Base-by-base conservation (phyloP, 225 moss, liverwort and hornwort species). In the Antitrichia curtipendula region DNA sequence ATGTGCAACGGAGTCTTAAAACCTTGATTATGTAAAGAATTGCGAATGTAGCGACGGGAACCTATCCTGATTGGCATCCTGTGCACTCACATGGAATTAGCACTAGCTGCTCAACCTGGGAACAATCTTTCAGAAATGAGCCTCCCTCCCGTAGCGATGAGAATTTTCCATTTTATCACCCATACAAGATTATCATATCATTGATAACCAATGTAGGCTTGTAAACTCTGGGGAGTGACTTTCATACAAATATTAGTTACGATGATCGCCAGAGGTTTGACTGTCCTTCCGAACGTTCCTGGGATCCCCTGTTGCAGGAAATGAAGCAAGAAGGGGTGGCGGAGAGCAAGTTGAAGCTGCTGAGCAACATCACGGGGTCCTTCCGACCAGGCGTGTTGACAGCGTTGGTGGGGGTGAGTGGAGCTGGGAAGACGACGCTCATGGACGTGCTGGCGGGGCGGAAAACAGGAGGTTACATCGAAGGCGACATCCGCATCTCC, bases 401-500 rank as follows among this genome's bases (percentile, higher is more conserved):
- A 47, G 93, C 93, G 34, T 41, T 94, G 68, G 90, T 94, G n/a
- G 93, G 93, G 7, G 93, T 94, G 21, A 92, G 92, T 27, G 93
- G 93, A 38, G 93, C 93, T 9, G 93, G 93, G 71, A 94, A 94
- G 73, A 94, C 93, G 16, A 93, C 93, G 16, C 90, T 93, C 25
- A 92, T 93, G 93, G 93, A 93, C 81, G 93, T 93, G 75, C 84
- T 94, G 63, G 93, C 93, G 22, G 93, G 93, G 31, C 81, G 93
- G 24, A 94, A 94, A 75, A 94, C 93, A 1, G 92, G 93, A 13
- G 93, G 93, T 3, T 88, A 94, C 90, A 91, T 94, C 32, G 93
- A 94, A 66, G 93, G 93, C 10, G 93, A 90, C 77, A 81, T 90
- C 25, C 82, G 93, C 36, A 94, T 94, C 70, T 90, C 92, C 4